Percentiles rank a stretch among this genome's conserved stretches.
Conservation (phyloP, 2,329 filamentous ascomycete genomes). For the Sporothrix protearum region DNA sequence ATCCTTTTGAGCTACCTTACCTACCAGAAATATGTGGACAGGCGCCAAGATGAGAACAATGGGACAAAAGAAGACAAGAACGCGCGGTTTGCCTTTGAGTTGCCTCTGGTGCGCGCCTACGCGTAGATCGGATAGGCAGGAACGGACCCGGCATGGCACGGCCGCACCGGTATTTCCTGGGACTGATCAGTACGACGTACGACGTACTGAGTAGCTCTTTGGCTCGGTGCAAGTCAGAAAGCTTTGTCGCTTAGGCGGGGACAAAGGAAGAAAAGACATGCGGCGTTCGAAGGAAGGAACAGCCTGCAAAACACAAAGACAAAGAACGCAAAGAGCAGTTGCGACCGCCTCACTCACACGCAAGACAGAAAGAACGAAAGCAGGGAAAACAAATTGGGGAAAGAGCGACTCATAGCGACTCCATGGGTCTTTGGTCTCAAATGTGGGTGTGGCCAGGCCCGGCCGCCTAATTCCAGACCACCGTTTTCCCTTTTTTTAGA, state of each 20-base stretch:
- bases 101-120: not conserved
- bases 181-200: not conserved
- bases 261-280: slow-evolving; percentile 5
- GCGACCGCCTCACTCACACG: not conserved
- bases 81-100: not conserved
- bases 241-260: not conserved
- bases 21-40: not conserved
- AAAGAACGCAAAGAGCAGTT: not conserved
- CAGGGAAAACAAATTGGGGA: not conserved
- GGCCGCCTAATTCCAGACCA: not conserved
- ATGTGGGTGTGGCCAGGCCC: not conserved
- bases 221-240: too few relatives aligned
- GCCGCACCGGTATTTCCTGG: not conserved
- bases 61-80: not conserved
- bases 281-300: not conserved
- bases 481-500: slow-evolving; percentile 17
- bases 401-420: not conserved
- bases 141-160: not conserved
- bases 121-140: slow-evolving; percentile 8
- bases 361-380: not conserved
- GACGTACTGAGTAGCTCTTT: too few relatives aligned
- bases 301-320: not conserved
- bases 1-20: too few relatives aligned
- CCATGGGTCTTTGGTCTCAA: not conserved
- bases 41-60: not conserved